phyloP scores from a whole-genome alignment of 129 eudicot species.

The Cynara cardunculus region DNA sequence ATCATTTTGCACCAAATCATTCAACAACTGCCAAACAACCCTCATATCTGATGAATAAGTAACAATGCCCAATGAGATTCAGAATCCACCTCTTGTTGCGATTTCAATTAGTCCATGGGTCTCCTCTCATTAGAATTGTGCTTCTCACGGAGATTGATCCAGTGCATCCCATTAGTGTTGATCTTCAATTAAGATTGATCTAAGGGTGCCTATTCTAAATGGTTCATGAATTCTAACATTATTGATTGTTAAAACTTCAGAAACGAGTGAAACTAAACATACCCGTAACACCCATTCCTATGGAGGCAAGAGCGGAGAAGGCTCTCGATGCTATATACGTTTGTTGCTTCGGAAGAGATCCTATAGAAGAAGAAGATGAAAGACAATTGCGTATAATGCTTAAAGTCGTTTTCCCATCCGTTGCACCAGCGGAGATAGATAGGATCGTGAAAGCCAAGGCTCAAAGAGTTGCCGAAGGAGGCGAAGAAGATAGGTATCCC shows the following conservation, averaged over 20 bases:
- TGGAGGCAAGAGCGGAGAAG: constrained; percentile 81
- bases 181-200: too few species aligned
- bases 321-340: constrained; percentile 89
- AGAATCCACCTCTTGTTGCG: too few species aligned
- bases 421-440: constrained; percentile 38
- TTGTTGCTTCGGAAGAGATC: constrained; percentile 78
- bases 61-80: too few species aligned
- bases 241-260: constrained; percentile 40
- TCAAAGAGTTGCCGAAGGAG: constrained; percentile 59
- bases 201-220: too few species aligned
- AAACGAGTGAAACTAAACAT: constrained; percentile 54
- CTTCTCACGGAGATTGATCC: too few species aligned
- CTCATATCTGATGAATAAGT: too few species aligned
- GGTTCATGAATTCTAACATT: not conserved
- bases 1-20: too few species aligned
- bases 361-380: constrained; percentile 72
- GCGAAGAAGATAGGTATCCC: constrained; percentile 50
- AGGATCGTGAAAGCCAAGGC: constrained; percentile 60
- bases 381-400: constrained; percentile 55
- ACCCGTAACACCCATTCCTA: constrained; percentile 58
- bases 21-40: too few species aligned
- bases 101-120: too few species aligned
- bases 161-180: too few species aligned
- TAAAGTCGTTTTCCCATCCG: constrained; percentile 71
- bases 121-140: too few species aligned